phyloP scores from a whole-genome alignment of 139 green algal genomes.

The Auxenochlorella pyrenoidosa region DNA sequence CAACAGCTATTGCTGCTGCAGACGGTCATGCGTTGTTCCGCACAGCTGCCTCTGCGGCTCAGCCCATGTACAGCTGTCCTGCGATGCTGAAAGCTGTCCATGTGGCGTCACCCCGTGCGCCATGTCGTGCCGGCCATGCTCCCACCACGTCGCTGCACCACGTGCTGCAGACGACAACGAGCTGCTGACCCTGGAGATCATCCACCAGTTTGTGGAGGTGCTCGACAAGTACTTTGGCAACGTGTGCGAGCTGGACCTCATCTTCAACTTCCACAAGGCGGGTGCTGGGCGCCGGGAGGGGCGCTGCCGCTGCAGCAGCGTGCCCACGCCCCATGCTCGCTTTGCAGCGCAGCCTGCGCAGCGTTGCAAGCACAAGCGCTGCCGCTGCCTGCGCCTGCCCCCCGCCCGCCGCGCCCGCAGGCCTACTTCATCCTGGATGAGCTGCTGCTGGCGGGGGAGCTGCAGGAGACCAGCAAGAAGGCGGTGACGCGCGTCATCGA shows the following conservation, averaged over 20 bases:
- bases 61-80: no score
- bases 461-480: slow-evolving; percentile 96
- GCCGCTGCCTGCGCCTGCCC: no score
- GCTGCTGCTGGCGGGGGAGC: slow-evolving; percentile 91
- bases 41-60: neutral
- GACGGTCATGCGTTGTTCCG: neutral
- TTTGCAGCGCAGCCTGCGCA: neutral
- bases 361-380: no score
- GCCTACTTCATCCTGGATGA: slow-evolving; percentile 99
- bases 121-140: no score
- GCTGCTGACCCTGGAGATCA: slow-evolving; percentile 91
- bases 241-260: slow-evolving; percentile 99
- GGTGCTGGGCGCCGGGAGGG: no score
- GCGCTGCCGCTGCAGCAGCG: no score
- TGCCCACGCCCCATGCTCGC: no score
- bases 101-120: no score
- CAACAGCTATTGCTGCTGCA: neutral
- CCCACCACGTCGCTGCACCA: neutral
- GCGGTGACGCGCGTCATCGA: slow-evolving; percentile 32
- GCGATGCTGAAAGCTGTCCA: no score
- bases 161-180: slow-evolving; percentile 74
- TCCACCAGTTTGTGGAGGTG: slow-evolving; percentile 85
- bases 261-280: slow-evolving; percentile 99
- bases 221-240: slow-evolving; percentile 98
- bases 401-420: slow-evolving; percentile 40